Base-by-base conservation (phyloP, 306 rosid species). In the Betula pendula region DNA sequence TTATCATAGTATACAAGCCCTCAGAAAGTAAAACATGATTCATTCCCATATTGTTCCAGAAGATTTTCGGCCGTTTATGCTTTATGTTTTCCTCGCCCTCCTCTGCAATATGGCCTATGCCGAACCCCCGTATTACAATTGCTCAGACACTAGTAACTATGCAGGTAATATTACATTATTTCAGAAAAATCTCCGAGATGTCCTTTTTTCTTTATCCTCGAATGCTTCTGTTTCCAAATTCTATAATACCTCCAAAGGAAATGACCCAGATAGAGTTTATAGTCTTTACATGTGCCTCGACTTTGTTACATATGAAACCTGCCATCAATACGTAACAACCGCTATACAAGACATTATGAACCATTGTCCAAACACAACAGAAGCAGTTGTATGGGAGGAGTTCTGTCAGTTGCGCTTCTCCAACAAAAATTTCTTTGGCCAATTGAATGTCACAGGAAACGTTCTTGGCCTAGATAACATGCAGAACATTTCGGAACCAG, bases 361-460 rank as follows among this genome's bases (percentile, higher is more conserved):
- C 35, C 82, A 69, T 4, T 91, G 96, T 71, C 85, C 85, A 13
- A 59, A 49, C 71, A 45, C 87, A 17, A 60, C 43, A 68, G 92
- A 89, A 77, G 91, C 93, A 0, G 70, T 79, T 33, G 74, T 91
- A 0, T 89, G 87, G 86, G 93, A 89, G 67, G 96, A 91, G n/a
- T 0, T 0, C 0, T 91, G 92, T 59, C 96, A 84, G 11, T 68
- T 89, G 52, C 89, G 86, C 65, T 91, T 89, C 74, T 89, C 93
- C 20, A 77, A 70, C 44, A 9, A 27, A 8, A 73, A 82, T 53
- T 91, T 91, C 88, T 33, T 81, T 9, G 90, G 93, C 11, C 55
- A 13, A 7, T 71, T 87, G 76, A 56, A 85, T 70, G 74, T 79
- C 60, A 29, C 79, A 15, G 89, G 63, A 17, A 79, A 81, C 71